Base-by-base conservation (phyloP, 805 yeast species). In the Yarrowia osloensis region DNA sequence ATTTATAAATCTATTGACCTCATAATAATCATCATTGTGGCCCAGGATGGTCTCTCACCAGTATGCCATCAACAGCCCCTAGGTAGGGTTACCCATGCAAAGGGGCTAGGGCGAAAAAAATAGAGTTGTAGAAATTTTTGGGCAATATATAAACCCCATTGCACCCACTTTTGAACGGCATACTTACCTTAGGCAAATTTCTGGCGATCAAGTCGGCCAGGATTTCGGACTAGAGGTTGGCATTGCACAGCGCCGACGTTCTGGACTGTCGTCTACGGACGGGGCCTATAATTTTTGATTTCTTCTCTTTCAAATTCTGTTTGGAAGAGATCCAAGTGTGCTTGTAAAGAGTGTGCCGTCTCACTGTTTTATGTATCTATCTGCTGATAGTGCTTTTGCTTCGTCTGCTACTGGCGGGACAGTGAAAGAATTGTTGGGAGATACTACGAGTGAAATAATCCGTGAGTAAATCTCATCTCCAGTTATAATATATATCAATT, bases 131-230 rank as follows among this genome's bases (percentile, higher is more conserved):
- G 26, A 33, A 13, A 13, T 31, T 29, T 31, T 62, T n/a, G 54
- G 39, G 29, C 52, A 22, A 21, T 39, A 21, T 47, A 55, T 31
- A 46, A 61, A 49, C 33, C 39, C 26, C 44, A 46, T 17, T 15
- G 26, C 26, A 47, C 46, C 26, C 26, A 42, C 9, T 49, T 31
- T 19, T 28, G 28, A 46, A 31, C 47, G 21, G 46, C 37, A 26
- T 67, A 68, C 42, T 22, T 39, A n/a, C 59, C 52, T 37, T 39
- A 39, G 42, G 63, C 49, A 57, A 57, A 57, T 57, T 57, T 40
- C 63, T 57, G 63, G 63, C 63, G 63, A 57, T 57, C 63, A 57
- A 57, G 63, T 57, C 63, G 63, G 63, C 63, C 63, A 57, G 63
- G 26, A 39, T 26, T 57, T 57, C 63, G 28, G 63, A 57, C 49